Evolutionary conservation across 2,329 filamentous ascomycete genomes (phyloP).

Genomic region (Emergomyces pasteurianus): DNA sequence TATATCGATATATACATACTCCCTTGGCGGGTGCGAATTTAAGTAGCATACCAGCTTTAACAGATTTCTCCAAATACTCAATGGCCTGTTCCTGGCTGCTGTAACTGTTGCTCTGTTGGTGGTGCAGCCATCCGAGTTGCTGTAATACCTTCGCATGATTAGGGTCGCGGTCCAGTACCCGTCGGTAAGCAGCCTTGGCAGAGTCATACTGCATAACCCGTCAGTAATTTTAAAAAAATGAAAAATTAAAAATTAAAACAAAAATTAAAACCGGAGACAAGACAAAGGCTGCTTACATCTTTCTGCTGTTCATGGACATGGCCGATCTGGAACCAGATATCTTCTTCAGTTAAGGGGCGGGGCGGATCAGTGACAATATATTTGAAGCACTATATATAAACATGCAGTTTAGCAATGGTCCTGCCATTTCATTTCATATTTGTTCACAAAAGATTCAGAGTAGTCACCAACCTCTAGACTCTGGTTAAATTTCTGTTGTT

Average conservation of each 20-base stretch:
- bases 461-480: constrained; percentile 65
- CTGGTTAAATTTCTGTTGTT: constrained; percentile 84
- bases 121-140: constrained; percentile 93
- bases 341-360: constrained; percentile 84
- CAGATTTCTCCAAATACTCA: constrained; percentile 93
- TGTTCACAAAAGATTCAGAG: neutral
- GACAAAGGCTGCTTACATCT: constrained; percentile 55
- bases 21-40: neutral
- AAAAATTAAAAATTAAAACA: neutral
- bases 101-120: constrained; percentile 87
- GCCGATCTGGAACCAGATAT: constrained; percentile 99
- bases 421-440: neutral
- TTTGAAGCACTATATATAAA: constrained; percentile 67
- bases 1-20: neutral
- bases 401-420: neutral
- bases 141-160: constrained; percentile 97
- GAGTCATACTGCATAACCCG: constrained; percentile 63
- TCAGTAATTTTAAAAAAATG: constrained; percentile 20
- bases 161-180: constrained; percentile 86
- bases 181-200: constrained; percentile 82
- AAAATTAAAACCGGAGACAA: too few relatives aligned
- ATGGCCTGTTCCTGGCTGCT: constrained; percentile 91
- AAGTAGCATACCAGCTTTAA: constrained; percentile 61
- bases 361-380: constrained; percentile 93
- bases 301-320: constrained; percentile 99